Conservation (phyloP, 768 basidiomycete genomes). For the Fomitopsis serialis region DNA sequence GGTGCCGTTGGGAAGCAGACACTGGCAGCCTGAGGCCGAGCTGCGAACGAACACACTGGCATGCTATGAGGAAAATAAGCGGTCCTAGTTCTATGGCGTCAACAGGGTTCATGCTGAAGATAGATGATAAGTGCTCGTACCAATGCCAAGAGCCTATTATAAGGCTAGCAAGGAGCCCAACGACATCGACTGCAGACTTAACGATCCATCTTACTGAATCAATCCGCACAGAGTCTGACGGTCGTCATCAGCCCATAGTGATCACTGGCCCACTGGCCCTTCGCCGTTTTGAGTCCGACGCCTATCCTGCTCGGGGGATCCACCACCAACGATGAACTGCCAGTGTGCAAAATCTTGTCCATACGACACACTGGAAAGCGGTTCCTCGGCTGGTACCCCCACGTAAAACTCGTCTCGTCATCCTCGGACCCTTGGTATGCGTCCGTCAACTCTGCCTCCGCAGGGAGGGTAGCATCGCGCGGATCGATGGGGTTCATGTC, state of each 20-base stretch:
- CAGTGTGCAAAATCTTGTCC: constrained; percentile 62
- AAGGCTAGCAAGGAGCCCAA: too few species aligned
- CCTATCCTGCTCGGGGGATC: constrained; percentile 54
- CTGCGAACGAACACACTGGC: too few species aligned
- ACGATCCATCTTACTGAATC: too few species aligned
- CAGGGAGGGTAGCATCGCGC: constrained; percentile 38
- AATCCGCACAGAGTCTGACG: not conserved
- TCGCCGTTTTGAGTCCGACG: constrained; percentile 39
- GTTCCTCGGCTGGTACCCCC: constrained; percentile 58
- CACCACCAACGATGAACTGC: constrained; percentile 38
- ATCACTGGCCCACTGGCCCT: constrained; percentile 55
- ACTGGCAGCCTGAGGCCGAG: too few species aligned
- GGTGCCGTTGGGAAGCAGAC: too few species aligned
- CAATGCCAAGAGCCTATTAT: too few species aligned
- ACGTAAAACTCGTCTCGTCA: constrained; percentile 49
- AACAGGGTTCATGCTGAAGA: too few species aligned
- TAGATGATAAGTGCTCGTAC: too few species aligned
- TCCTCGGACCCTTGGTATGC: constrained; percentile 48
- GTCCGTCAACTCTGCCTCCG: constrained; percentile 47
- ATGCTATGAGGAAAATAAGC: too few species aligned
- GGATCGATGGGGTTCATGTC: constrained; percentile 67
- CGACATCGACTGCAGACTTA: too few species aligned
- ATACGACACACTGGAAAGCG: constrained; percentile 48
- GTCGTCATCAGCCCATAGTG: constrained; percentile 56
- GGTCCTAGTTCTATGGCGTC: too few species aligned